phyloP scores from a whole-genome alignment of 352 stramenopile genomes.

The Thalassiosira livingstoniorum region DNA sequence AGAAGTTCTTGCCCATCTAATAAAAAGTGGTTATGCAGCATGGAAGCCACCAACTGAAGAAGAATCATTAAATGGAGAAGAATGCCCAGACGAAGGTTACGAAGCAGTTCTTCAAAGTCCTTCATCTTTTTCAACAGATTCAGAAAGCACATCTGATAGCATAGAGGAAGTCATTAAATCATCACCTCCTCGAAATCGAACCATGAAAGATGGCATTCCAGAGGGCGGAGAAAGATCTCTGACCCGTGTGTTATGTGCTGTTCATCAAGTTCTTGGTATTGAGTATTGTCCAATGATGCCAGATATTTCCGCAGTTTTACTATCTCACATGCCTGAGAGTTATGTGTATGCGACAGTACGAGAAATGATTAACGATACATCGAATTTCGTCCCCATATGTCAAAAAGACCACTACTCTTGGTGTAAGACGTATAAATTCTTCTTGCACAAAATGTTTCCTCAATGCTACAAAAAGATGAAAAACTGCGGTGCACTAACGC shows the following conservation, averaged over 20 bases:
- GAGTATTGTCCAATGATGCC: constrained; percentile 74
- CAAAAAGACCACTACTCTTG: constrained; percentile 69
- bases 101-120: too few species aligned
- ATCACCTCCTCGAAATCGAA: too few species aligned
- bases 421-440: constrained; percentile 68
- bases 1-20: constrained; percentile 37
- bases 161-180: too few species aligned
- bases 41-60: constrained; percentile 7
- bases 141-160: too few species aligned
- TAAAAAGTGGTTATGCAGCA: constrained; percentile 36
- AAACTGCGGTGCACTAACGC: constrained; percentile 50
- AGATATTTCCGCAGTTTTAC: constrained; percentile 62
- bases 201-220: too few species aligned
- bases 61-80: background rate
- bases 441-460: constrained; percentile 68
- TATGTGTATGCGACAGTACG: constrained; percentile 75
- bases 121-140: too few species aligned
- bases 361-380: constrained; percentile 72
- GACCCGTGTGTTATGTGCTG: constrained; percentile 60
- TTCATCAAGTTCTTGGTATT: constrained; percentile 72
- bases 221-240: constrained; percentile 37
- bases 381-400: constrained; percentile 66
- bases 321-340: constrained; percentile 75
- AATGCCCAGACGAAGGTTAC: too few species aligned
- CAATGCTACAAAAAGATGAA: constrained; percentile 33